Conservation (phyloP, 352 stramenopile species). For the Globisporangium okanoganense region DNA sequence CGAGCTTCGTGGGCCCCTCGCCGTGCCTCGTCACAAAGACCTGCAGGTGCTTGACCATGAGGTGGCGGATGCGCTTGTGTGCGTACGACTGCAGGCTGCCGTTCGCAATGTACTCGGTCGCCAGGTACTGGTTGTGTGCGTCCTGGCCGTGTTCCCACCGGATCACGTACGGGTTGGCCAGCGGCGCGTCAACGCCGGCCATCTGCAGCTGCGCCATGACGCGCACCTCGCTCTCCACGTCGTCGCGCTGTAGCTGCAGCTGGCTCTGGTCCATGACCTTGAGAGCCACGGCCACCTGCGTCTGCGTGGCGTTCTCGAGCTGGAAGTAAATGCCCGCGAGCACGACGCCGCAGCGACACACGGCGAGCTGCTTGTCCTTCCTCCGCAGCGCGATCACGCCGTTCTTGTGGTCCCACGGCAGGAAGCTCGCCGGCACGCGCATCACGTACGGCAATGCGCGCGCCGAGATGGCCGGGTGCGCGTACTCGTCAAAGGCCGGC, state of each 20-base stretch:
- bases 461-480: constrained; percentile 47
- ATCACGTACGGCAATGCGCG: constrained; percentile 49
- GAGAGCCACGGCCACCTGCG: constrained; percentile 62
- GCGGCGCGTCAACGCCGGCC: constrained; percentile 62
- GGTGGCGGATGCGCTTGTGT: constrained; percentile 59
- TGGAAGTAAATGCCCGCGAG: constrained; percentile 76
- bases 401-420: constrained; percentile 62
- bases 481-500: constrained; percentile 55
- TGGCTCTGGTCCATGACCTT: constrained; percentile 81
- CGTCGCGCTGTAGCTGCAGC: constrained; percentile 67
- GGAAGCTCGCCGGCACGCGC: constrained; percentile 54
- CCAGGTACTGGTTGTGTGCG: constrained; percentile 74
- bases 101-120: constrained; percentile 79
- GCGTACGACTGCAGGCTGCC: constrained; percentile 71
- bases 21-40: constrained; percentile 60
- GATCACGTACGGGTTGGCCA: constrained; percentile 70
- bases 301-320: constrained; percentile 32
- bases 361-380: constrained; percentile 56
- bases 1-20: constrained; percentile 59
- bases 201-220: constrained; percentile 80
- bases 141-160: constrained; percentile 76
- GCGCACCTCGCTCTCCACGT: constrained; percentile 77
- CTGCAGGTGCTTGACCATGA: constrained; percentile 72
- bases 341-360: constrained; percentile 80
- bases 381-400: constrained; percentile 72